These are phyloP conservation scores for Patellifolia procumbens DNA, from an alignment of 179 eudicot genomes.

Conservation along the genomic window DNA sequence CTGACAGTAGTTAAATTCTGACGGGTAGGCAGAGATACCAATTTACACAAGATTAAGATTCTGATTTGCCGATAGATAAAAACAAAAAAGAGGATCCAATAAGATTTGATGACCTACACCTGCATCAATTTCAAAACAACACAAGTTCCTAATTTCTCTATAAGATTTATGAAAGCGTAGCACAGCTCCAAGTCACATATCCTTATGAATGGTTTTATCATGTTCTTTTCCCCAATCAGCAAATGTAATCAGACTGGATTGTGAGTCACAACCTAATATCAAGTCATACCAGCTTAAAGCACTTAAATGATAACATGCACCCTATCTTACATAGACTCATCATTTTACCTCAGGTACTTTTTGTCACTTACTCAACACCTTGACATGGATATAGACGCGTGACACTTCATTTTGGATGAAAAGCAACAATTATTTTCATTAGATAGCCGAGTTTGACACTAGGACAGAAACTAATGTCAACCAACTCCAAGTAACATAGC, in stretches of 20 bases:
- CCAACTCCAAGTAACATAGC: no score
- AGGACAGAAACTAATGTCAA: no score
- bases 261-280: background rate
- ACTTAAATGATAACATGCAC: background rate
- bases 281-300: background rate
- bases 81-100: slow-evolving; percentile 41
- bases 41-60: slow-evolving; percentile 56
- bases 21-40: slow-evolving; percentile 38
- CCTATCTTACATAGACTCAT: background rate
- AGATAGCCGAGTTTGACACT: no score
- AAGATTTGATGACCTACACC: slow-evolving; percentile 54
- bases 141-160: slow-evolving; percentile 21
- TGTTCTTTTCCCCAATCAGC: background rate
- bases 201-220: no score
- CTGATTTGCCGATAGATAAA: slow-evolving; percentile 46
- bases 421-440: no score
- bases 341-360: no score
- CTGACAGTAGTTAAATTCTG: slow-evolving; percentile 37
- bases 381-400: no score
- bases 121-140: no score
- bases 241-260: slow-evolving; percentile 1
- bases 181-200: no score
- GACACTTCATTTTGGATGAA: no score
- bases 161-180: slow-evolving; percentile 12
- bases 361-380: no score